Conservation (phyloP, 805 yeast species). For the Saccharomycopsis sp. region DNA sequence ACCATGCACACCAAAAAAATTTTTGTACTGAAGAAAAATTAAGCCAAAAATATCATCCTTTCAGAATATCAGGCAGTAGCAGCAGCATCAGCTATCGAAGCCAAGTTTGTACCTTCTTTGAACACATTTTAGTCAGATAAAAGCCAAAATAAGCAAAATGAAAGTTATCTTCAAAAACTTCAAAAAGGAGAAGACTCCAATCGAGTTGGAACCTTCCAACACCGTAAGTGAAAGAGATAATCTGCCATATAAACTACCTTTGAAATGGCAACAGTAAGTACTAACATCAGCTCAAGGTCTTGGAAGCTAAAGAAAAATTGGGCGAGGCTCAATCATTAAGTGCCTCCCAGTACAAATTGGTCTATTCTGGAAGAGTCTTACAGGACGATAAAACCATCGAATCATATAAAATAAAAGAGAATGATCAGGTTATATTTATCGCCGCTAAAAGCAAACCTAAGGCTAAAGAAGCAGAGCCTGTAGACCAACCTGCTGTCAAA, state of each 20-base stretch:
- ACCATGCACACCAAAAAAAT: too few relatives aligned
- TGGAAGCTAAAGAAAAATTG: conserved; percentile 65
- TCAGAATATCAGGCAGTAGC: too few relatives aligned
- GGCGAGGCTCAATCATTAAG: conserved; percentile 66
- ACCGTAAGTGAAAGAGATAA: conserved; percentile 45
- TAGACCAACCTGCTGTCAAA: conserved; percentile 26
- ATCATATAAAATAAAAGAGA: conserved; percentile 69
- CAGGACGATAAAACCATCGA: conserved; percentile 74
- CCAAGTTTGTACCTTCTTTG: too few relatives aligned
- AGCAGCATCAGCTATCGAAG: too few relatives aligned
- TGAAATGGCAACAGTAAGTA: conserved; percentile 5
- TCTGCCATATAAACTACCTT: neutral
- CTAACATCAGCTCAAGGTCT: conserved; percentile 34
- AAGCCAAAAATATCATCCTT: too few relatives aligned
- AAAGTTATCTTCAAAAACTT: conserved; percentile 82
- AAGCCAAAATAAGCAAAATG: conserved; percentile 39
- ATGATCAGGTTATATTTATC: conserved; percentile 90
- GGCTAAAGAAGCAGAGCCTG: neutral
- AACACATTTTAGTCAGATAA: neutral
- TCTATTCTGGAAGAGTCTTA: conserved; percentile 86
- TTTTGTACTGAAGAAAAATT: too few relatives aligned
- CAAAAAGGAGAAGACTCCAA: conserved; percentile 79
- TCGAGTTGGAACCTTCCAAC: conserved; percentile 67
- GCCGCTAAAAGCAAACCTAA: conserved; percentile 42
- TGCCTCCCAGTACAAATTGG: conserved; percentile 72